These are phyloP conservation scores for Lagenidium giganteum DNA, from an alignment of 352 stramenopile species.

Conservation along the genomic window DNA sequence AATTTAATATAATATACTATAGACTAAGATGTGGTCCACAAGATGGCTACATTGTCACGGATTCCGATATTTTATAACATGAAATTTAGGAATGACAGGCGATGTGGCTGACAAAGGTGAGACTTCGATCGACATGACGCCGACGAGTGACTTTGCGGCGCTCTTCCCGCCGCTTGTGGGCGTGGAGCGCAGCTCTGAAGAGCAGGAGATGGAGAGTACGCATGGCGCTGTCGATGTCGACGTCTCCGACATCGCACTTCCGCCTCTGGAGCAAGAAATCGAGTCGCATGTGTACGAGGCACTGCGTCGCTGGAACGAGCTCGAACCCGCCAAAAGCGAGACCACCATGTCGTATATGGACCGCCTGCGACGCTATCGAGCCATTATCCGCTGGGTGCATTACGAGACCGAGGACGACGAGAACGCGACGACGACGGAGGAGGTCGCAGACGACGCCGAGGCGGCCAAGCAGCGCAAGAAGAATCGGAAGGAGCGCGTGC, in stretches of 20 bases:
- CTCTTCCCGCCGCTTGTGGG: slow-evolving; percentile 54
- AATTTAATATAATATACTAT: too few species aligned
- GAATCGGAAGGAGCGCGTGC: slow-evolving; percentile 12
- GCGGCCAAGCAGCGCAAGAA: slow-evolving; percentile 5
- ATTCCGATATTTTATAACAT: too few species aligned
- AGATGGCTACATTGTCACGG: too few species aligned
- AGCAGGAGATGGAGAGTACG: not conserved
- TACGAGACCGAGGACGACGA: slow-evolving; percentile 27
- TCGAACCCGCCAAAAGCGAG: slow-evolving; percentile 39
- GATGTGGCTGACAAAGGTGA: too few species aligned
- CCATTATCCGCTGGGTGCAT: slow-evolving; percentile 39
- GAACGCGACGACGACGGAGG: slow-evolving; percentile 9
- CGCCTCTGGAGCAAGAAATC: slow-evolving; percentile 49
- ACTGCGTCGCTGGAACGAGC: slow-evolving; percentile 56
- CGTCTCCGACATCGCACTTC: slow-evolving; percentile 40
- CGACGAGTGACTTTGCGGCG: slow-evolving; percentile 18
- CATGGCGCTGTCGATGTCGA: slow-evolving; percentile 37
- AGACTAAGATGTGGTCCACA: too few species aligned
- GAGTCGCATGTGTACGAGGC: slow-evolving; percentile 49
- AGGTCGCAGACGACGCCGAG: slow-evolving; percentile 2
- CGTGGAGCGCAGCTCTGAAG: not conserved
- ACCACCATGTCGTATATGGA: slow-evolving; percentile 47
- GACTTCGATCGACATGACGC: too few species aligned
- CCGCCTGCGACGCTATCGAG: slow-evolving; percentile 51
- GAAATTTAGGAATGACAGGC: too few species aligned